Evolutionary conservation across 2,329 filamentous ascomycete species (phyloP), one percentile per base, ranked within the genome.

Genomic region (Penicillium frequentans): DNA sequence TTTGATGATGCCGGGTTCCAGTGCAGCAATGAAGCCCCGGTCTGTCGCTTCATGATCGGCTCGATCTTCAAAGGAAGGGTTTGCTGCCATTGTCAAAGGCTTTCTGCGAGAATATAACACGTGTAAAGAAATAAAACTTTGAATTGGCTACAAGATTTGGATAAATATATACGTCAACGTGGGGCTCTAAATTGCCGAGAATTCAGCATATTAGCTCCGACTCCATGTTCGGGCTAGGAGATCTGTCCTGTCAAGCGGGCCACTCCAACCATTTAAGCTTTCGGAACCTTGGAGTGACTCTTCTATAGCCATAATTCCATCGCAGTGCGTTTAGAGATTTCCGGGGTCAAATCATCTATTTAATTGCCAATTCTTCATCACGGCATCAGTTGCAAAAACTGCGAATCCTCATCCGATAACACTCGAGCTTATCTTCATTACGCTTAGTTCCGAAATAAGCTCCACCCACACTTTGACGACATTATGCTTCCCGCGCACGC

Each of bases 11-110:
- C 63, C 56, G 33, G 62, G 58, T 7, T 63, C 47, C 11, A 66
- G 58, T 1, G 56, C 37, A 3, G 49, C 59, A 24, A 70, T 62
- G 47, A 68, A 64, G 46, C 68, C 67, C 3, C 64, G 62, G n/a
- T 59, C 45, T 14, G 62, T 60, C 19, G 61, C 60, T 24, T 62
- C 63, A 42, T 63, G 64, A 49, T 65, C 63, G 1, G 52, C 39
- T 29, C 5, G 54, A 43, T 64, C 62, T 10, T 29, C 43, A 16
- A 62, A 60, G 16, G 57, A 58, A 2, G 61, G 61, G 19, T 49
- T 49, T 21, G n/a, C 47, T 9, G 29, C 31, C 47, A 49, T 49
- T 35, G 5, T 49, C 11, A 35, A 9, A 37, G 33, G 33, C 33
- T 37, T 37, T 37, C 0, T n/a, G 33, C 14, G 16, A 37, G 33